Conservation (phyloP, 1,284 basidiomycete species). For the Pseudozyma flocculosa region DNA sequence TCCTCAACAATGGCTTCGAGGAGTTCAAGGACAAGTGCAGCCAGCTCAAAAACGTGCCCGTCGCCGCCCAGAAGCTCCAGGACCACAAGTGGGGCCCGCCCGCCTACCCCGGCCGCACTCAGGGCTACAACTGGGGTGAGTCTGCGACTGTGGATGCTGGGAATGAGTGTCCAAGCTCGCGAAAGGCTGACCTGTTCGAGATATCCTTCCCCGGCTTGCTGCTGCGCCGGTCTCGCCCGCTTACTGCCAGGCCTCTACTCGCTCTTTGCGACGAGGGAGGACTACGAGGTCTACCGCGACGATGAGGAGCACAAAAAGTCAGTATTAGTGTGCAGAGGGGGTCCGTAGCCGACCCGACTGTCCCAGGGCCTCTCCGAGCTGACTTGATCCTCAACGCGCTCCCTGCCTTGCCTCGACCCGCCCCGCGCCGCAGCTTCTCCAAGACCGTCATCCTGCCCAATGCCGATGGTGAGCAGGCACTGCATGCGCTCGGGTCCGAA, state of each 20-base stretch:
- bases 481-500: neutral
- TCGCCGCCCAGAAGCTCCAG: constrained; percentile 31
- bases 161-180: too few relatives aligned
- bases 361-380: too few relatives aligned
- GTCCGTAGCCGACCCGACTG: too few relatives aligned
- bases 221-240: too few relatives aligned
- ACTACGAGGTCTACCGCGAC: constrained; percentile 45
- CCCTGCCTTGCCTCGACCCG: too few relatives aligned
- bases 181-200: too few relatives aligned
- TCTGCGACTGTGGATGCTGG: neutral
- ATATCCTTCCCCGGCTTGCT: too few relatives aligned
- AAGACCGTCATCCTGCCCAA: constrained; percentile 47
- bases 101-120: constrained; percentile 36
- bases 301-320: constrained; percentile 52
- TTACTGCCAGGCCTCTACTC: constrained; percentile 34
- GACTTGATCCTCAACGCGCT: too few relatives aligned
- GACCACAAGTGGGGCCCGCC: constrained; percentile 48
- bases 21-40: constrained; percentile 47
- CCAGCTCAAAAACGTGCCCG: constrained; percentile 38
- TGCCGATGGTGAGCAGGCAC: constrained; percentile 18
- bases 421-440: constrained; percentile 28
- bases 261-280: constrained; percentile 34
- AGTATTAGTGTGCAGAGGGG: too few relatives aligned
- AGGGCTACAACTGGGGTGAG: constrained; percentile 50
- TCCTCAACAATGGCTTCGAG: constrained; percentile 46